Evolutionary conservation across 495 filamentous ascomycete genomes (phyloP), one percentile per base, ranked within the genome.

Genomic region (Penicillium macrosclerotiorum): DNA sequence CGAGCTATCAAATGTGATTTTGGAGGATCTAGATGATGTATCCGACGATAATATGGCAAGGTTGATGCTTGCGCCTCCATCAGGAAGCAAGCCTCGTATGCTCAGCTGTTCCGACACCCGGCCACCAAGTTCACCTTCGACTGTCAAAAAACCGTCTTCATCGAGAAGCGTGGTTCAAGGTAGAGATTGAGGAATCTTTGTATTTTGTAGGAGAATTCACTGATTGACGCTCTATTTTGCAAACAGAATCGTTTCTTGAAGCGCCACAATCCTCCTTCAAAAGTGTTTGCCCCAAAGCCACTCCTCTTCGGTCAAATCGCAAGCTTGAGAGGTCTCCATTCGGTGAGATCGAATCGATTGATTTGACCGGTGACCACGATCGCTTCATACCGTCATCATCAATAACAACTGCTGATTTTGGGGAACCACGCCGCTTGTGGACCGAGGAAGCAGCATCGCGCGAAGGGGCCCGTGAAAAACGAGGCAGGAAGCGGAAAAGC

Each of bases 401-500:
- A 36, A n/a, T n/a, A n/a, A n/a, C n/a, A n/a, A 71, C 71, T 5
- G 42, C 73, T 45, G 60, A 66, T 4, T 76, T 84, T 59, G 72
- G 75, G 8, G 78, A 81, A 12, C 65, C 80, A 24, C 69, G 63
- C 27, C 61, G 59, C 25, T 25, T 86, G 48, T 88, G 83, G 85
- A 67, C 65, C 12, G 83, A 85, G 52, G 80, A 81, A 22, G 70
- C 68, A 35, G 74, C 77, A 14, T 61, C 56, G 13, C 65, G 76
- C 34, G 63, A 59, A 41, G 63, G 68, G 27, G 69, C 76, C 26
- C 19, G 58, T 1, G 58, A 75, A 3, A 81, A 72, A 55, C 76
- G 76, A 47, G 73, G 77, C 8, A 82, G 80, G 63, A 91, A 90
- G 65, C 65, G 88, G 35, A 91, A 89, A 55, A 89, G 86, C 50